A percentile compares a stretch with the other conserved stretches of the same genome.
Conservation (phyloP, 352 stramenopile species). For the Globisporangium echinulatum region DNA sequence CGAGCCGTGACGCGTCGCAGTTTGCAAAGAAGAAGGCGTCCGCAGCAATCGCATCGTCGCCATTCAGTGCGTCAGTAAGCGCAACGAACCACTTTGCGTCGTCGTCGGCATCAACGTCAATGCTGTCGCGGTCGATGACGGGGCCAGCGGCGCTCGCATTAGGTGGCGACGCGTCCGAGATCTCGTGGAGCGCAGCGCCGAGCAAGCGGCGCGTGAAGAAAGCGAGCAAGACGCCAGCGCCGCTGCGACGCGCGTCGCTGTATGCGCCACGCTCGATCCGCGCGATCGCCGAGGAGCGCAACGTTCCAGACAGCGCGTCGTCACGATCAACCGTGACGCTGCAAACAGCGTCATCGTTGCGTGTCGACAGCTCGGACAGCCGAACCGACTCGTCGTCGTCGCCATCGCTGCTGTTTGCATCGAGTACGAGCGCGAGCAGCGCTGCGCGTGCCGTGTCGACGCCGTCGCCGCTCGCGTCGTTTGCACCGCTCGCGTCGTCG, state of each 20-base stretch:
- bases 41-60: not conserved
- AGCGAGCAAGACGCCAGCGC: constrained; percentile 14
- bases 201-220: constrained; percentile 32
- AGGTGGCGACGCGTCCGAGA: constrained; percentile 1
- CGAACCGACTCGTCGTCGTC: constrained; percentile 1
- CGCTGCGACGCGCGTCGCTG: constrained; percentile 9
- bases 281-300: constrained; percentile 8
- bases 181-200: constrained; percentile 21
- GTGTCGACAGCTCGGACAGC: constrained; percentile 4
- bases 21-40: constrained; percentile 12
- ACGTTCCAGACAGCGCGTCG: not conserved
- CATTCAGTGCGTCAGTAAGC: not conserved
- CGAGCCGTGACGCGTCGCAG: constrained; percentile 1
- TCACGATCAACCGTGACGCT: not conserved
- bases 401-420: not conserved
- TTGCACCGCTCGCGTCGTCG: constrained; percentile 28
- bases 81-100: constrained; percentile 1
- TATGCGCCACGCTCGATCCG: constrained; percentile 11
- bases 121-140: too few species aligned
- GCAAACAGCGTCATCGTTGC: not conserved
- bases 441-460: constrained; percentile 12
- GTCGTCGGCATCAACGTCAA: constrained; percentile 7
- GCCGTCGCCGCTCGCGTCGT: constrained; percentile 19
- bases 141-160: too few species aligned
- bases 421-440: not conserved